Evolutionary conservation across 768 basidiomycete species (phyloP), one percentile per base, ranked within the genome.

Genomic region (Psilocybe tampanensis): DNA sequence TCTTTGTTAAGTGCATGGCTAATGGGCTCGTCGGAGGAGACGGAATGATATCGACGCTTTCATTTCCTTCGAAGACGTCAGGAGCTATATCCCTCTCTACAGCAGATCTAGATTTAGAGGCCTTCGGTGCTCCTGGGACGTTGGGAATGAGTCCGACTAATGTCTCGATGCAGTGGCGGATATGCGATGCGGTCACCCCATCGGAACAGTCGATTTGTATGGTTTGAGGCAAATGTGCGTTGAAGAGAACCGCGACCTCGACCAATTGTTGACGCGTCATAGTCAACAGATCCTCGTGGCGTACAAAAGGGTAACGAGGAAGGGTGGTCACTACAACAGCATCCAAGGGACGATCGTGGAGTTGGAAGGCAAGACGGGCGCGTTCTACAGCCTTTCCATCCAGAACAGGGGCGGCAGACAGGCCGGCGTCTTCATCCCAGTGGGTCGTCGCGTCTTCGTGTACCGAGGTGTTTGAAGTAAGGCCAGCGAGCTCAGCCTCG

Each of bases 271-370:
- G 44, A 41, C 81, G 82, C 3, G 80, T 63, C 89, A 91, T 89
- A 1, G 80, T 77, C 52, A 89, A 64, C 41, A 90, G 77, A 61
- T 91, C 88, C 57, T 88, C 86, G 65, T 91, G 87, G 68, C 86
- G 89, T 70, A 86, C 87, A 71, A 90, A 91, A 0, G 88, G 88
- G 9, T 80, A 73, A 21, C 68, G 69, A 41, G 78, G 73, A 12
- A 90, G 75, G 6, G 87, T 77, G 0, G 85, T 89, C 67, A 90
- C 82, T 36, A 89, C 76, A 41, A 90, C 73, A 8, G 81, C 83
- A 49, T 80, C 78, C 2, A 79, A 70, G 15, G 68, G 64, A 24
- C 80, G 79, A 55, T 86, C 82, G 55, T 83, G 82, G 54, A 83
- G 83, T 64, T 89, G 86, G 12, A 90, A 71, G 0, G 87, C 84